phyloP scores from a whole-genome alignment of 2,329 filamentous ascomycete genomes.

The Fusarium sp. region DNA sequence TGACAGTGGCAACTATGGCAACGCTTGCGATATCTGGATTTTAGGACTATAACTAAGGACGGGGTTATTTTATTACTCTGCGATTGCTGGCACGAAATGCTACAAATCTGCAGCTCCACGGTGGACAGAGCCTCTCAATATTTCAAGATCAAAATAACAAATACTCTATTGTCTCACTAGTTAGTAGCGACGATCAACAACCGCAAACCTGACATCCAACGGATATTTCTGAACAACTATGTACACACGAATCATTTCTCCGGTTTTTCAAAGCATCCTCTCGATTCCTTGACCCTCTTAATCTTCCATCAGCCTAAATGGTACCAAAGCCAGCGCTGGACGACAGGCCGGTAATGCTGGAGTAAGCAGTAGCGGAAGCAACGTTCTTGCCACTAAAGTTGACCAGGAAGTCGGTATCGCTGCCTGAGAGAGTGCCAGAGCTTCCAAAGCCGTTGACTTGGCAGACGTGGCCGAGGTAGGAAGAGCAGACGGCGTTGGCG shows the following conservation, averaged over 20 bases:
- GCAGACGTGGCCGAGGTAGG: constrained; percentile 59
- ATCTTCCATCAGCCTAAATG: constrained; percentile 37
- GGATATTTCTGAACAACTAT: neutral
- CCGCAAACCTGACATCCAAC: rapidly evolving
- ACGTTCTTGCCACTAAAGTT: constrained; percentile 63
- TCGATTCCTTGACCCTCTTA: rapidly evolving
- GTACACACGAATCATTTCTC: neutral
- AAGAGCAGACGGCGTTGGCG: constrained; percentile 53
- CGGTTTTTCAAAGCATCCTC: rapidly evolving
- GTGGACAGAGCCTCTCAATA: neutral
- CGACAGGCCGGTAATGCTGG: constrained; percentile 48
- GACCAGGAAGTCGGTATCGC: constrained; percentile 57
- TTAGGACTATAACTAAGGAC: no score
- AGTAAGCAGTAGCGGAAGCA: constrained; percentile 53
- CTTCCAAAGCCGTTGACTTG: constrained; percentile 57
- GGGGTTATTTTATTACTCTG: neutral
- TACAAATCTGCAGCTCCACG: neutral
- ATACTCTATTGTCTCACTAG: neutral
- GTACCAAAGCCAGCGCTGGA: constrained; percentile 57
- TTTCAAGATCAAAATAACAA: neutral
- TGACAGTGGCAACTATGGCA: neutral
- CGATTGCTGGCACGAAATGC: rapidly evolving
- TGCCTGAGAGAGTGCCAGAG: constrained; percentile 50
- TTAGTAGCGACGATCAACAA: neutral
- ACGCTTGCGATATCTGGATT: neutral